These are phyloP conservation scores for Cryptococcus wingfieldii DNA, from an alignment of 1,284 basidiomycete species.

Conservation along the genomic window DNA sequence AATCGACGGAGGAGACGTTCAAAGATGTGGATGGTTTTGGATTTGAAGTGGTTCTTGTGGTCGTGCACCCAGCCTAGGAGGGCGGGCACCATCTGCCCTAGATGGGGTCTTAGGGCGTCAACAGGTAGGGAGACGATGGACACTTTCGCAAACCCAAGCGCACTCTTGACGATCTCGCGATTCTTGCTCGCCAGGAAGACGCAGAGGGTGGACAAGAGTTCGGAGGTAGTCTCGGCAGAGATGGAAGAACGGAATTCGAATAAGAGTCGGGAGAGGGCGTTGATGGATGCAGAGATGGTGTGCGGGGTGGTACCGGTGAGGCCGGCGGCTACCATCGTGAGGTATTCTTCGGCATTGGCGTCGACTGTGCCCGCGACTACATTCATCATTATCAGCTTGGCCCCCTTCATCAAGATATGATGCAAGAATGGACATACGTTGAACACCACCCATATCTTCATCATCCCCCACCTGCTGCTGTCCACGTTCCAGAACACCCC, in stretches of 20 bases:
- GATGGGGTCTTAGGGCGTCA: constrained; percentile 68
- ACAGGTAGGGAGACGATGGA: constrained; percentile 76
- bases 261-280: constrained; percentile 84
- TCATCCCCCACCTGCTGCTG: constrained; percentile 74
- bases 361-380: constrained; percentile 52
- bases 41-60: constrained; percentile 98
- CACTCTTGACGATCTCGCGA: constrained; percentile 95
- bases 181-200: constrained; percentile 90
- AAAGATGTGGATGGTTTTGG: constrained; percentile 92
- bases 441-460: constrained; percentile 53
- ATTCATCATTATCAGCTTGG: neutral
- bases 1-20: constrained; percentile 92
- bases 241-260: constrained; percentile 93
- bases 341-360: constrained; percentile 84
- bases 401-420: neutral
- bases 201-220: constrained; percentile 79
- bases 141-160: constrained; percentile 93
- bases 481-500: constrained; percentile 74
- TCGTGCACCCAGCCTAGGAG: constrained; percentile 90
- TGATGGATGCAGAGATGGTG: constrained; percentile 97
- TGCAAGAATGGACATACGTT: too few species aligned
- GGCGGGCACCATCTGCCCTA: constrained; percentile 74
- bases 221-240: constrained; percentile 69
- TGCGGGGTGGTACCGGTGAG: constrained; percentile 89
- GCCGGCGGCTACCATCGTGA: constrained; percentile 96